Evolutionary conservation across 163 green algal species (phyloP), one percentile per base, ranked within the genome.

Genomic region (Chlamydomonas reinhardtii): DNA sequence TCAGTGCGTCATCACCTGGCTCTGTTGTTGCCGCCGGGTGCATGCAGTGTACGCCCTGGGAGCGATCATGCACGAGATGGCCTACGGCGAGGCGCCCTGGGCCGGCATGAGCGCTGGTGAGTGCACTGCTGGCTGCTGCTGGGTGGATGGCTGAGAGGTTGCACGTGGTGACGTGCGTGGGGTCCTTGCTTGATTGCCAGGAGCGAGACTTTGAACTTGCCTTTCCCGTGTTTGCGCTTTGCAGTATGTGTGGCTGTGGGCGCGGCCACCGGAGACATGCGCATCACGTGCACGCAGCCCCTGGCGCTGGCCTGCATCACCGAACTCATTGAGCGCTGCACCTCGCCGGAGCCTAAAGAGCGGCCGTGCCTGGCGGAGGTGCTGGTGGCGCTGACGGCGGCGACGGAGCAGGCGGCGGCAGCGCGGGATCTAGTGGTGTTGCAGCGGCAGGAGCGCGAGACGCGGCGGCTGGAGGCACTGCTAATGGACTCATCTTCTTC

Each of bases 161-260:
- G 17, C 56, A 15, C 22, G 56, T 2, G 2, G 17, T 64, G 17
- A 4, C 56, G 17, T 64, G 17, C 56, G 56, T 64, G 39, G 39
- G 39, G 39, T n/a, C n/a, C n/a, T n/a, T n/a, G n/a, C n/a, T n/a
- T n/a, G n/a, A n/a, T n/a, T n/a, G n/a, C n/a, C n/a, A n/a, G n/a
- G n/a, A n/a, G n/a, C n/a, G n/a, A n/a, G n/a, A n/a, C n/a, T n/a
- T n/a, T n/a, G n/a, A n/a, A 48, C 39, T 37, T 6, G 29, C 29
- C 12, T 71, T 16, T 2, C 29, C n/a, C n/a, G n/a, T 72, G 2
- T 22, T 12, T 20, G 29, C 68, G 29, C 68, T n/a, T n/a, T n/a
- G 73, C 76, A 84, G 76, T 62, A n/a, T 75, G 64, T n/a, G 76
- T 84, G 12, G 76, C 64, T 17, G 76, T 84, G 64, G 76, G 76